Evolutionary conservation across 2,329 filamentous ascomycete genomes (phyloP).

Genomic region (Pseudopithomyces chartarum): DNA sequence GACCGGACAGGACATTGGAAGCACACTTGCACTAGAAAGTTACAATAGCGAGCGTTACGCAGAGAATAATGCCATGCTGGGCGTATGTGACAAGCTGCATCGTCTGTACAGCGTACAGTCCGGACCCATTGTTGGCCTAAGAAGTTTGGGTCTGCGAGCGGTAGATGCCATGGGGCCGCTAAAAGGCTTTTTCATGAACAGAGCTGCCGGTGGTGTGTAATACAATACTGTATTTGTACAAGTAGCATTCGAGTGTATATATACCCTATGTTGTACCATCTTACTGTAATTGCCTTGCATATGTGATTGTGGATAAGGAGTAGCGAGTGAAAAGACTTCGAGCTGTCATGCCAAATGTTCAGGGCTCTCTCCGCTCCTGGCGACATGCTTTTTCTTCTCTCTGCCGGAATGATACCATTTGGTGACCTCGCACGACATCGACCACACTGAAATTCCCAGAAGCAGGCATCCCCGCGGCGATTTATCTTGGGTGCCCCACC

Average conservation of each 20-base stretch:
- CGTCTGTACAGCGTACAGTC: slow-evolving; percentile 84
- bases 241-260: slow-evolving; percentile 6
- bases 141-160: slow-evolving; percentile 75
- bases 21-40: slow-evolving; percentile 74
- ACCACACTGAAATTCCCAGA: not conserved
- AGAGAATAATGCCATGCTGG: slow-evolving; percentile 77
- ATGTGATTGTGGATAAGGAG: not conserved
- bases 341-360: too few species aligned
- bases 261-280: too few species aligned
- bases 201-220: slow-evolving; percentile 52
- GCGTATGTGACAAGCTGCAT: slow-evolving; percentile 86
- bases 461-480: not conserved
- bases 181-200: slow-evolving; percentile 85
- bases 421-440: not conserved
- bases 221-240: not conserved
- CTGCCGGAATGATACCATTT: not conserved
- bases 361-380: too few species aligned
- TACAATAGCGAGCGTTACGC: slow-evolving; percentile 84
- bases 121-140: slow-evolving; percentile 78
- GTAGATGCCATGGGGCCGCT: slow-evolving; percentile 76
- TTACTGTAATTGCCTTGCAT: too few species aligned
- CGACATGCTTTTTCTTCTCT: too few species aligned
- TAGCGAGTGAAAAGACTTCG: too few species aligned
- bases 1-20: slow-evolving; percentile 88
- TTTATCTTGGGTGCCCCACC: not conserved